These are phyloP conservation scores for Podospora pseudopauciseta DNA, from an alignment of 495 filamentous ascomycete species.

Conservation along the genomic window DNA sequence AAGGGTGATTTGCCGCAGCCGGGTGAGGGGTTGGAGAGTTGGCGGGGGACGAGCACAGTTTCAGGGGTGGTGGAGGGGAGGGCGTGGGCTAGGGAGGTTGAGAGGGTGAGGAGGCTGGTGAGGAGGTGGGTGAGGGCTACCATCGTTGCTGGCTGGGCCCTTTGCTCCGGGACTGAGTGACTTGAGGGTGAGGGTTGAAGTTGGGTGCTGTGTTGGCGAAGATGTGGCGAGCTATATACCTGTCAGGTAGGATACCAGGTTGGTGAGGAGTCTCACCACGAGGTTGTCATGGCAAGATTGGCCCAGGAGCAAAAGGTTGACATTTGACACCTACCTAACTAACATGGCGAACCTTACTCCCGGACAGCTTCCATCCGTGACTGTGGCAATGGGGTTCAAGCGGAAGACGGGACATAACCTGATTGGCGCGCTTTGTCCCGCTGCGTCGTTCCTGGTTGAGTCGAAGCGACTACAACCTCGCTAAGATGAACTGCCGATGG, in stretches of 20 bases:
- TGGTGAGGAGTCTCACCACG: too few species aligned
- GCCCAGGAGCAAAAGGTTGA: too few species aligned
- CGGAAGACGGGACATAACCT: not conserved
- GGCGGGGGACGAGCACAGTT: not conserved
- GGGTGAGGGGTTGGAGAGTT: constrained; percentile 18
- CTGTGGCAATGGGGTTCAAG: not conserved
- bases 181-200: too few species aligned
- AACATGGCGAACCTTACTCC: not conserved
- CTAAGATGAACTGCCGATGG: not conserved
- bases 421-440: not conserved
- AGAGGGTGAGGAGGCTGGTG: not conserved
- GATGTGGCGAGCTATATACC: too few species aligned
- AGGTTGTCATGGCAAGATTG: too few species aligned
- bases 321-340: too few species aligned
- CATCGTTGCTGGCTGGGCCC: not conserved
- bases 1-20: constrained; percentile 37
- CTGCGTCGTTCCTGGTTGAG: not conserved
- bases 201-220: too few species aligned
- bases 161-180: too few species aligned
- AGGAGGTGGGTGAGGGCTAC: not conserved
- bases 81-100: not conserved
- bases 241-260: too few species aligned
- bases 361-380: not conserved
- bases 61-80: not conserved
- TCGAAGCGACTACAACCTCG: not conserved